These are phyloP conservation scores for Skeletonema potamos DNA, from an alignment of 108 stramenopile species.

Conservation along the genomic window DNA sequence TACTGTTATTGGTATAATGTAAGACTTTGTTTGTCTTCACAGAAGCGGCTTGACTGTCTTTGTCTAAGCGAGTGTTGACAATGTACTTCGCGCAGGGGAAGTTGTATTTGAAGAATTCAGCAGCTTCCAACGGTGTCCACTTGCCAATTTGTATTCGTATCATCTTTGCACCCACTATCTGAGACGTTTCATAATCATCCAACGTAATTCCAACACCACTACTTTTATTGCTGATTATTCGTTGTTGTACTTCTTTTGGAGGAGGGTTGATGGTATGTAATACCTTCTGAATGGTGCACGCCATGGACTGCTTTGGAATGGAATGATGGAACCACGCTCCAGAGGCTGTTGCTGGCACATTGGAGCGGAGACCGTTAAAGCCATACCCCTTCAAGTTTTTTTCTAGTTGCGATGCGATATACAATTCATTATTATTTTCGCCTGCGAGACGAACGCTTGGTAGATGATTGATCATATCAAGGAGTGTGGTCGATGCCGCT, in stretches of 20 bases:
- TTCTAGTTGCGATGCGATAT: slow-evolving; percentile 10
- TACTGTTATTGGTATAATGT: too few species aligned
- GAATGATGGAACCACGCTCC: not conserved
- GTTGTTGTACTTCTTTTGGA: not conserved
- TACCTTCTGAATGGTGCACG: slow-evolving; percentile 21
- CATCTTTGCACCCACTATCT: slow-evolving; percentile 45
- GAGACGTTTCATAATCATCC: slow-evolving; percentile 2
- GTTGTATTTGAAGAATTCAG: slow-evolving; percentile 30
- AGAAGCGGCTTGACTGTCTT: slow-evolving; percentile 3
- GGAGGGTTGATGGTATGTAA: slow-evolving; percentile 45
- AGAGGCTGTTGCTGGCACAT: not conserved
- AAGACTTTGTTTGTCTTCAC: too few species aligned
- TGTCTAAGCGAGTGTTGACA: slow-evolving; percentile 28
- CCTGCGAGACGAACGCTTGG: slow-evolving; percentile 37
- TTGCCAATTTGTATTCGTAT: slow-evolving; percentile 17
- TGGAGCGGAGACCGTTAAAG: not conserved
- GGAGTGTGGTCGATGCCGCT: slow-evolving; percentile 39
- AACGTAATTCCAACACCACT: not conserved
- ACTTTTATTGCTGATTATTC: not conserved
- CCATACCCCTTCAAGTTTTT: not conserved
- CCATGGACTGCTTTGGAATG: not conserved
- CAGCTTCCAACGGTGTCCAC: slow-evolving; percentile 1
- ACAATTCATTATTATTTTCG: slow-evolving; percentile 38
- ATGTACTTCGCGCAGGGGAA: slow-evolving; percentile 42
- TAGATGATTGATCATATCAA: slow-evolving; percentile 38